Base-by-base conservation (phyloP, 768 basidiomycete species). In the Rhizopogon vesiculosus region DNA sequence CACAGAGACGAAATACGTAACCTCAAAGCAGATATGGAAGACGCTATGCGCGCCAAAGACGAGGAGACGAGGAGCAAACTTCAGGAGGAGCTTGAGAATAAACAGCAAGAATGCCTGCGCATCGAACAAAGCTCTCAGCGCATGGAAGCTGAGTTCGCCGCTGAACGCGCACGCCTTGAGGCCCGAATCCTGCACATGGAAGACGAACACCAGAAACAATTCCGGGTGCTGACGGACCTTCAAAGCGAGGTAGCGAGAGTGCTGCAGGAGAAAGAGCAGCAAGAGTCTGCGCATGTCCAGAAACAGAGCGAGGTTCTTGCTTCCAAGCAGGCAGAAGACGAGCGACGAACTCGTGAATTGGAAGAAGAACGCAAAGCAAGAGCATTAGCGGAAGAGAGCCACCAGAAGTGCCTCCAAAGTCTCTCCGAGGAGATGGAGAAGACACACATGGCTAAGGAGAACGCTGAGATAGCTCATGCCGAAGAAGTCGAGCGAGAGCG, bases 1-100 rank as follows among this genome's bases (percentile, higher is more conserved):
- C 77, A 80, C 57, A 68, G 75, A 33, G 68, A 74, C n/a, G 83
- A 85, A 60, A 66, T 83, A 62, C 66, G 68, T 42, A 67, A 67
- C 4, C 68, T 86, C 18, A 71, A 76, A 54, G 61, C 68, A 8
- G 80, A 83, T 56, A 79, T 80, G 70, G 70, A 76, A 59, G 65
- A 66, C 35, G 77, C 79, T 6, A 73, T 78, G 60, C 65, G 66
- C 18, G 59, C 61, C 53, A 76, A 78, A 57, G 79, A 81, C 57
- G 77, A 78, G 51, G 79, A 78, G 63, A 75, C 76, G 10, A 68
- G 67, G 43, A 56, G 59, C 46, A 79, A 81, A 59, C 69, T 82
- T 35, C 75, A 77, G 51, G 62, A 71, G 1, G 80, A 78, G 60
- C 72, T 73, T 22, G 69, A 67, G 57, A 76, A 66, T 52, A 71